A percentile compares a stretch with the other conserved stretches of the same genome.
phyloP scores from a whole-genome alignment of 352 stramenopile genomes.

The Globisporangium sylvaticum region DNA sequence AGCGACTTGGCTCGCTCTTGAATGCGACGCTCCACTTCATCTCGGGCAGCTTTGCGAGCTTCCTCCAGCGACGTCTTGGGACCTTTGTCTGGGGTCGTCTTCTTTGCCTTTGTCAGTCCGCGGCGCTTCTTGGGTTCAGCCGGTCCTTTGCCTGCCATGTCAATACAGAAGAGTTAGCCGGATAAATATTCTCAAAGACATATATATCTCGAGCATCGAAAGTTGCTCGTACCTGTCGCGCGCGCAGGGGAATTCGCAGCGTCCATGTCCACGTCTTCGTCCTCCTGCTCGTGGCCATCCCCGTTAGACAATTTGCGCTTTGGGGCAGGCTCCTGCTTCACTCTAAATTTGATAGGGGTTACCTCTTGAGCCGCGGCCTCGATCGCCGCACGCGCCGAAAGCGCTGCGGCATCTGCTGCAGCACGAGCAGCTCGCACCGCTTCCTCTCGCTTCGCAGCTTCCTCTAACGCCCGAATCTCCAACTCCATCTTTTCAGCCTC shows the following conservation, averaged over 20 bases:
- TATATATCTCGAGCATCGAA: no score
- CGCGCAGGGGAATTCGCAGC: conserved; percentile 25
- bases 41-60: conserved; percentile 60
- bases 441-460: conserved; percentile 46
- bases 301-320: conserved; percentile 36
- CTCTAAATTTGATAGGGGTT: conserved; percentile 11
- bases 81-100: conserved; percentile 25
- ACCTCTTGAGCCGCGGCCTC: conserved; percentile 52
- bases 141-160: conserved; percentile 24
- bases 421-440: conserved; percentile 56
- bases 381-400: conserved; percentile 66
- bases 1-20: conserved; percentile 58
- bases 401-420: conserved; percentile 56
- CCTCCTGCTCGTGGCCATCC: conserved; percentile 31
- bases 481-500: conserved; percentile 48
- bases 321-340: conserved; percentile 30
- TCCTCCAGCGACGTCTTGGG: conserved; percentile 50
- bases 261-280: conserved; percentile 64
- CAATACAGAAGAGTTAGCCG: conserved; percentile 26
- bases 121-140: conserved; percentile 38
- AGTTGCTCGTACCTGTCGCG: conserved; percentile 25
- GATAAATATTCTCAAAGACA: background rate
- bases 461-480: conserved; percentile 35
- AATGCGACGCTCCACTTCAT: conserved; percentile 65
- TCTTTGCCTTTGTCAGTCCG: conserved; percentile 34